Evolutionary conservation across 2,329 filamentous ascomycete species (phyloP).

Genomic region (Calonectria pseudoreteaudii): DNA sequence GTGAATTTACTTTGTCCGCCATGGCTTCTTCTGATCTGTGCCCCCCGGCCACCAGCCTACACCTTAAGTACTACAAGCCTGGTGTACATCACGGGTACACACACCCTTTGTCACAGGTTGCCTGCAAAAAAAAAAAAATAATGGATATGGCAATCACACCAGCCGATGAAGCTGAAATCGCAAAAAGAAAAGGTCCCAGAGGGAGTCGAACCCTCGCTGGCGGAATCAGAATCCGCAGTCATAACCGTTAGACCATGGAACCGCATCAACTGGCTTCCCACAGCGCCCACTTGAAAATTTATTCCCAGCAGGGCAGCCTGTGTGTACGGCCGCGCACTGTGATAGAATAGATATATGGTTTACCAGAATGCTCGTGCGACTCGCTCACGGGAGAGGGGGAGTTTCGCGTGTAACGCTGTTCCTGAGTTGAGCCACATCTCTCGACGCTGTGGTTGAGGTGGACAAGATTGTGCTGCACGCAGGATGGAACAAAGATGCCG

Average conservation of each 20-base stretch:
- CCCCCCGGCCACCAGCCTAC: too few relatives aligned
- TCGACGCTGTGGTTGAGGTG: background rate
- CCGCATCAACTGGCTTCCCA: background rate
- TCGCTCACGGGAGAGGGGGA: too few relatives aligned
- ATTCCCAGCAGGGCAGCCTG: too few relatives aligned
- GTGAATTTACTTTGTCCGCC: background rate
- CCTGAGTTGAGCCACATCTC: background rate
- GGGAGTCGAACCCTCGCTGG: conserved; percentile 9
- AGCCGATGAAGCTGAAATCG: background rate
- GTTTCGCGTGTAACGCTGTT: background rate
- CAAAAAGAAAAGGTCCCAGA: conserved; percentile 4
- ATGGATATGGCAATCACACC: background rate
- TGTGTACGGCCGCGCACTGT: too few relatives aligned
- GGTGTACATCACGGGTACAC: background rate
- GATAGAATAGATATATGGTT: background rate
- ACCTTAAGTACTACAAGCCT: background rate
- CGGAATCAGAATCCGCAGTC: conserved; percentile 11
- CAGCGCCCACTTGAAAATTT: background rate
- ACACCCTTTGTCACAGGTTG: background rate
- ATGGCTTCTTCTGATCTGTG: too few relatives aligned
- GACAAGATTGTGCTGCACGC: background rate
- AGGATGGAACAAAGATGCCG: background rate
- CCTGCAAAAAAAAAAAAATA: background rate
- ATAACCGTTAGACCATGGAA: conserved; percentile 12
- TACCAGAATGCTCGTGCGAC: background rate